A percentile compares a stretch with the other conserved stretches of the same genome.
These are phyloP conservation scores for Scortechinia acanthostroma DNA, from an alignment of 2,329 filamentous ascomycete species.

Conservation along the genomic window DNA sequence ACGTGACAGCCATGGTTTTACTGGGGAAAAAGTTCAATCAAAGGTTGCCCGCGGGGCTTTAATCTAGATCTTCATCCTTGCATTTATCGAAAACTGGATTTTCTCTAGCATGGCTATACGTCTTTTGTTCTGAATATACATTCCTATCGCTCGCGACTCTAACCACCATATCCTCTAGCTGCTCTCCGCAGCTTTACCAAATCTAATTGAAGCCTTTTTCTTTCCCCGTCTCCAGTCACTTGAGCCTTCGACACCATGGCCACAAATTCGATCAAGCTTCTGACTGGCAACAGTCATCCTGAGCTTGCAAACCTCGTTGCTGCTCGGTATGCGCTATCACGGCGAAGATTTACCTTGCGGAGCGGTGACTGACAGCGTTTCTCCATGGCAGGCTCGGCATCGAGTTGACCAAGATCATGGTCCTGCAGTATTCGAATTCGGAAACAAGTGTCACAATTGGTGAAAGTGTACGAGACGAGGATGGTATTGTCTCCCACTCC, in stretches of 20 bases:
- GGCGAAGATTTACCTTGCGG: too few relatives aligned
- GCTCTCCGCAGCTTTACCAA: too few relatives aligned
- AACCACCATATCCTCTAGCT: too few relatives aligned
- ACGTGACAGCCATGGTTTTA: too few relatives aligned
- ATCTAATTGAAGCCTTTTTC: too few relatives aligned
- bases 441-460: conserved; percentile 88
- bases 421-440: conserved; percentile 79
- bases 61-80: background rate
- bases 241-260: background rate
- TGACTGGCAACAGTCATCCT: conserved; percentile 38
- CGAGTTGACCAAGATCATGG: conserved; percentile 72
- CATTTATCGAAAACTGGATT: background rate
- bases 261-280: conserved; percentile 41
- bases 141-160: too few relatives aligned
- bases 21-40: too few relatives aligned
- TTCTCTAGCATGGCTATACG: too few relatives aligned
- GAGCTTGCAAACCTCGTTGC: conserved; percentile 28
- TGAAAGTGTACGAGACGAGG: conserved; percentile 92
- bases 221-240: background rate
- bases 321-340: conserved; percentile 23
- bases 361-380: background rate
- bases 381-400: conserved; percentile 55
- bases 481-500: conserved; percentile 51
- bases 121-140: too few relatives aligned
- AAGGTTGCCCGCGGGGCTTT: too few relatives aligned